phyloP scores from a whole-genome alignment of 805 yeast genomes.

The Kazachstania viticola region DNA sequence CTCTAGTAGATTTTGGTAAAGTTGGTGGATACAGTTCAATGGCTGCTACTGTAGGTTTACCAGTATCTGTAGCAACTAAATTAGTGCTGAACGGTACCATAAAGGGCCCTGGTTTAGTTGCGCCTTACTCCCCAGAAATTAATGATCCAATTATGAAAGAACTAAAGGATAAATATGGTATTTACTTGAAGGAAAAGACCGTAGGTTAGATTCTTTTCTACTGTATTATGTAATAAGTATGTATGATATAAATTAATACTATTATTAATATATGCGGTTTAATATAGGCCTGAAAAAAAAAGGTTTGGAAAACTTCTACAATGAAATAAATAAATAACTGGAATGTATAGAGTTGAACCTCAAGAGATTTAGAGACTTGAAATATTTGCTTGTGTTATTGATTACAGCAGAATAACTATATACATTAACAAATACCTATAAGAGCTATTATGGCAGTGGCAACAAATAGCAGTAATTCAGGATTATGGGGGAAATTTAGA shows the following conservation, averaged over 20 bases:
- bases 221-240: too few species aligned
- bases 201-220: conserved; percentile 27
- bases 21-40: conserved; percentile 88
- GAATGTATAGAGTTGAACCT: too few species aligned
- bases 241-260: too few species aligned
- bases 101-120: conserved; percentile 72
- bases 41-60: conserved; percentile 98
- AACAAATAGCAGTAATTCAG: conserved; percentile 12
- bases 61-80: conserved; percentile 91
- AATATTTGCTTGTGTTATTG: too few species aligned
- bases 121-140: conserved; percentile 86
- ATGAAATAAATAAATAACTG: too few species aligned
- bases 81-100: conserved; percentile 75
- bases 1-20: conserved; percentile 86
- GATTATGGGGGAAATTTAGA: conserved; percentile 24
- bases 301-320: too few species aligned
- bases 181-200: conserved; percentile 82
- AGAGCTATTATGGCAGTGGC: too few species aligned
- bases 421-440: too few species aligned
- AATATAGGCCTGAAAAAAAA: too few species aligned
- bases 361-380: too few species aligned
- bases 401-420: too few species aligned
- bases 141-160: conserved; percentile 85
- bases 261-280: too few species aligned
- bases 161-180: conserved; percentile 81